Evolutionary conservation across 805 yeast genomes (phyloP), one percentile per base, ranked within the genome.

Genomic region (Hermanozyma aechmeae): DNA sequence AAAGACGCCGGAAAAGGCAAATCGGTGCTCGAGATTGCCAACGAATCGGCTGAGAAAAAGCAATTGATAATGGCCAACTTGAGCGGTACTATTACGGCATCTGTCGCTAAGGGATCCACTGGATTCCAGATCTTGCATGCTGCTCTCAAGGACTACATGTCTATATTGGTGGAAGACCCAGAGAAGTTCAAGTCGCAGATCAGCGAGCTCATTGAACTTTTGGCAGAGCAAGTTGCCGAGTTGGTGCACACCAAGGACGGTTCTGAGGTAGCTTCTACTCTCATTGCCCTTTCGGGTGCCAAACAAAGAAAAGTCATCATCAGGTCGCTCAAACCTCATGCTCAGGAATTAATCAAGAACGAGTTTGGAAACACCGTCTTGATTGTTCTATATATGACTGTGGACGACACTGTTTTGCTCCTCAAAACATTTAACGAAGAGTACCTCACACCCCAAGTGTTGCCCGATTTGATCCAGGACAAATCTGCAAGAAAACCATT

Each of bases 41-140:
- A 53, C 12, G 84, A 75, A 40, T 69, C 75, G 38, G 70, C 80
- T 12, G 96, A 87, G 51, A 85, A 83, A 67, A 73, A 81, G 53
- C 77, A 68, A 32, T 65, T 80, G 38, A 74, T 89, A 37, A 67
- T 84, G 45, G 67, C 71, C 43, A 89, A 89, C 56, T 67, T 89
- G 53, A 65, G 65, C 38, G 84, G 83, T 35, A 85, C 95, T 7
- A 84, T 89, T 37, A 76, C 79, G 20, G 87, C 95, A 3, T 80
- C 96, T 5, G 92, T 89, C 27, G 89, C 80, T 52, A 89, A 89
- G 58, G 97, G 97, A 5, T 85, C 96, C 3, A 80, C 94, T 15
- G 97, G 97, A 23, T 89, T 89, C 69, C 94, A 86, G 53, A 80
- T 89, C 40, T 71, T 89, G 51, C 97, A 89, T 55, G 95, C 96